These are phyloP conservation scores for Mariannaea elegans DNA, from an alignment of 2,329 filamentous ascomycete genomes.

Conservation along the genomic window DNA sequence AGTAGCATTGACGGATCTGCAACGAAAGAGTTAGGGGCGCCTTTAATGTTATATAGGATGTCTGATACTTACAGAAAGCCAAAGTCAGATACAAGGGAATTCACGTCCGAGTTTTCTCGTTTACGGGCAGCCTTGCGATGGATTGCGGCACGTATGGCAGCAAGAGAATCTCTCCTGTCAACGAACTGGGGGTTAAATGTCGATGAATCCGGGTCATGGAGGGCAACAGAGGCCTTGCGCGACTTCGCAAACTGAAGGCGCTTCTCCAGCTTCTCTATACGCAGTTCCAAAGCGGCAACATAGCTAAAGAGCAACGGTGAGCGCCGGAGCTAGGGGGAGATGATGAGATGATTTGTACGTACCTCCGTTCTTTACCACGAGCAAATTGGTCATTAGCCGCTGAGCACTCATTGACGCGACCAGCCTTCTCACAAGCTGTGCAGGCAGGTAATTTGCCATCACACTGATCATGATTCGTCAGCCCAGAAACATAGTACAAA, in stretches of 20 bases:
- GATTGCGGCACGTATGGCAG: slow-evolving; percentile 68
- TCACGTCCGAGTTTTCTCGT: slow-evolving; percentile 85
- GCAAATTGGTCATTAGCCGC: slow-evolving; percentile 97
- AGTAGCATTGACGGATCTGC: slow-evolving; percentile 90
- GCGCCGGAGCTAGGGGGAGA: neutral
- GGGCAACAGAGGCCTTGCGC: slow-evolving; percentile 74
- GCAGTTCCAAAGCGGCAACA: slow-evolving; percentile 91
- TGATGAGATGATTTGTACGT: slow-evolving; percentile 28
- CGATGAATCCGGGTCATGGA: slow-evolving; percentile 66
- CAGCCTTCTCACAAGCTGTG: slow-evolving; percentile 92
- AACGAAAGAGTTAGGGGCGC: slow-evolving; percentile 12
- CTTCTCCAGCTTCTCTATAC: slow-evolving; percentile 87
- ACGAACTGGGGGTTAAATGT: slow-evolving; percentile 44
- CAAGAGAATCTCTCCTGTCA: slow-evolving; percentile 71
- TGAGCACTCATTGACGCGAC: slow-evolving; percentile 86
- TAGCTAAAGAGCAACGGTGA: slow-evolving; percentile 64
- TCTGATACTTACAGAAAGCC: slow-evolving; percentile 75
- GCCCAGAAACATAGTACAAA: neutral
- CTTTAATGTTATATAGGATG: neutral
- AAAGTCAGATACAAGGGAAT: slow-evolving; percentile 92
- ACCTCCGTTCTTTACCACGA: slow-evolving; percentile 92
- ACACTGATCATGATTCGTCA: slow-evolving; percentile 63
- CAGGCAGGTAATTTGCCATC: slow-evolving; percentile 96
- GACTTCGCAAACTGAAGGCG: slow-evolving; percentile 75
- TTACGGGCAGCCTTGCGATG: slow-evolving; percentile 70